These are phyloP conservation scores for Neocallimastix lanati DNA, from an alignment of 192 early-diverging fungal species.

Conservation along the genomic window DNA sequence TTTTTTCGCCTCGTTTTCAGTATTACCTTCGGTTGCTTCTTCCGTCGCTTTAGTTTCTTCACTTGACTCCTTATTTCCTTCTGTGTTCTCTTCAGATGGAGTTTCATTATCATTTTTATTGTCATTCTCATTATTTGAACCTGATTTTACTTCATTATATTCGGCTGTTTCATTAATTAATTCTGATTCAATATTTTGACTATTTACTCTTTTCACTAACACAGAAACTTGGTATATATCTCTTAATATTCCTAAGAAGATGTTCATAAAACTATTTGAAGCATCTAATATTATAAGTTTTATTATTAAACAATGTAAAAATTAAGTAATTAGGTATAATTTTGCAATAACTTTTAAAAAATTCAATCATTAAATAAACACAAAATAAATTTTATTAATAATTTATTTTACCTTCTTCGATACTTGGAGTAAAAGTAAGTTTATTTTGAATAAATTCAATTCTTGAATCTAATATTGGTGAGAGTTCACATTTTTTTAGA, in stretches of 20 bases:
- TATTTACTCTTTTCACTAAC: conserved; percentile 26
- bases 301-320: too few species aligned
- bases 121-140: background rate
- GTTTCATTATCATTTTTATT: background rate
- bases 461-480: conserved; percentile 35
- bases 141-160: background rate
- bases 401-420: conserved; percentile 26
- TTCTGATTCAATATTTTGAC: background rate
- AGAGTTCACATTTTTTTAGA: conserved; percentile 17
- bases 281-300: conserved; percentile 13
- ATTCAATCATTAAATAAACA: too few species aligned
- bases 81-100: background rate
- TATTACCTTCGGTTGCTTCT: background rate
- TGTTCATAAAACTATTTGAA: conserved; percentile 14
- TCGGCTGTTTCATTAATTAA: too few species aligned
- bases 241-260: conserved; percentile 25
- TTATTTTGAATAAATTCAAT: conserved; percentile 33
- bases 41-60: background rate
- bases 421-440: conserved; percentile 35
- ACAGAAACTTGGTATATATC: conserved; percentile 35
- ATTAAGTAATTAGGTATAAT: too few species aligned
- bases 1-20: conserved; percentile 1
- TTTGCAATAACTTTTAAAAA: too few species aligned
- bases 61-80: background rate
- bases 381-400: too few species aligned